These are phyloP conservation scores for Nidularia pulvinata DNA, from an alignment of 768 basidiomycete species.

Conservation along the genomic window DNA sequence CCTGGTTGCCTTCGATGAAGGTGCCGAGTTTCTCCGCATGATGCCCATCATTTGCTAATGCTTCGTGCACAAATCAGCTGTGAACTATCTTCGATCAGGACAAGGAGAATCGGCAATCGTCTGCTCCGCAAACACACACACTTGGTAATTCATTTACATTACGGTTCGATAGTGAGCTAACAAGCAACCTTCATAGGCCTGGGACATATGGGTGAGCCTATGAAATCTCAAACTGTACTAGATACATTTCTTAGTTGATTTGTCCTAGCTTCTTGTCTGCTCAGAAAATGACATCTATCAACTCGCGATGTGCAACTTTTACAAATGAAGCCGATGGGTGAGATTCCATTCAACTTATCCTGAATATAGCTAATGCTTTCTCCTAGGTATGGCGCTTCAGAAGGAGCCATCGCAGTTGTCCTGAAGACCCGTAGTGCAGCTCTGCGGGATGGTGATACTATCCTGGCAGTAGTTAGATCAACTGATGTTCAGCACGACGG, in stretches of 20 bases:
- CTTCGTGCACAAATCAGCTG: constrained; percentile 12
- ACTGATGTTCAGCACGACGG: constrained; percentile 30
- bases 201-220: constrained; percentile 20
- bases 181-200: constrained; percentile 14
- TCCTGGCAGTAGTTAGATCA: constrained; percentile 24
- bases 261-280: constrained; percentile 23
- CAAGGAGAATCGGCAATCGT: constrained; percentile 32
- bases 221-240: not conserved
- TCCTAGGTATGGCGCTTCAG: constrained; percentile 30
- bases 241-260: not conserved
- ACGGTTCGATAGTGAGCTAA: not conserved
- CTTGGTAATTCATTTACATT: constrained; percentile 15
- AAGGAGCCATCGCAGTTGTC: constrained; percentile 29
- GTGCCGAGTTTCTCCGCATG: constrained; percentile 8
- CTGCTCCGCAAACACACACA: constrained; percentile 26
- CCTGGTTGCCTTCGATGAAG: constrained; percentile 28
- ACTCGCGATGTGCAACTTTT: constrained; percentile 30
- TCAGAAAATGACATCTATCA: constrained; percentile 28
- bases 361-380: too few relatives aligned
- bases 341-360: not conserved
- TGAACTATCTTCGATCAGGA: constrained; percentile 25
- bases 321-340: constrained; percentile 30
- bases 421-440: constrained; percentile 31
- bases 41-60: not conserved
- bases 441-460: constrained; percentile 27